Conservation (phyloP, 345 rosid species). For the Passiflora organensis region DNA sequence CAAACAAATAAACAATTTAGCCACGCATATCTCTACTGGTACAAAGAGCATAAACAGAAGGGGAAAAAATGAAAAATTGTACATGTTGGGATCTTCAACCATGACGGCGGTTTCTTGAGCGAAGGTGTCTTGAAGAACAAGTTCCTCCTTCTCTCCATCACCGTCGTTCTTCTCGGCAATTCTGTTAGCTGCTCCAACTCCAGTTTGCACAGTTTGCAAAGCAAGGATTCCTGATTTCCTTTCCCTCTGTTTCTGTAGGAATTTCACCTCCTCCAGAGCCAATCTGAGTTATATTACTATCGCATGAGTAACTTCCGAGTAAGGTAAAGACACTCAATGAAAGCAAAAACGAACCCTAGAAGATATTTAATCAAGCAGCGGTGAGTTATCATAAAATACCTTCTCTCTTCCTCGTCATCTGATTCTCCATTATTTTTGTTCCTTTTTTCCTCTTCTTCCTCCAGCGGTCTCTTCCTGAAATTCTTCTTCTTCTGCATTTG, state of each 20-base stretch:
- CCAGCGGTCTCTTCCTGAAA: conserved; percentile 54
- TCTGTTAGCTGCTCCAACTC: conserved; percentile 27
- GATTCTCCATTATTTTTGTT: conserved; percentile 17
- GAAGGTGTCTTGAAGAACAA: conserved; percentile 93
- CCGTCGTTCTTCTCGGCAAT: conserved; percentile 54
- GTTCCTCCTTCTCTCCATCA: conserved; percentile 93
- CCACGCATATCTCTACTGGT: not conserved
- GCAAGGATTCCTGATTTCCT: conserved; percentile 77
- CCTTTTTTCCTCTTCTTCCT: conserved; percentile 52
- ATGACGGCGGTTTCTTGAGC: conserved; percentile 97
- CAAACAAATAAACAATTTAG: not conserved
- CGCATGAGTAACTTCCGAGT: not conserved
- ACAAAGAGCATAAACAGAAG: not conserved
- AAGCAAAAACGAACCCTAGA: not conserved
- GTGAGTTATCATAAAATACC: conserved; percentile 23
- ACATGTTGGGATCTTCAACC: conserved; percentile 96
- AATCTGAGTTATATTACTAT: conserved; percentile 35
- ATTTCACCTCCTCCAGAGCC: conserved; percentile 89
- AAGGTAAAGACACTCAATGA: not conserved
- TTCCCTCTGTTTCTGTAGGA: conserved; percentile 91
- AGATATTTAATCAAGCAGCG: conserved; percentile 2
- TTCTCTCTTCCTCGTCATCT: conserved; percentile 75
- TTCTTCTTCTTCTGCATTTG: conserved; percentile 21
- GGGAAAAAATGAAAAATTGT: not conserved
- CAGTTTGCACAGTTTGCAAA: conserved; percentile 35